A percentile compares a stretch with the other conserved stretches of the same genome.
phyloP scores from a whole-genome alignment of 2,329 filamentous ascomycete species.

The Aspergillus chevalieri region DNA sequence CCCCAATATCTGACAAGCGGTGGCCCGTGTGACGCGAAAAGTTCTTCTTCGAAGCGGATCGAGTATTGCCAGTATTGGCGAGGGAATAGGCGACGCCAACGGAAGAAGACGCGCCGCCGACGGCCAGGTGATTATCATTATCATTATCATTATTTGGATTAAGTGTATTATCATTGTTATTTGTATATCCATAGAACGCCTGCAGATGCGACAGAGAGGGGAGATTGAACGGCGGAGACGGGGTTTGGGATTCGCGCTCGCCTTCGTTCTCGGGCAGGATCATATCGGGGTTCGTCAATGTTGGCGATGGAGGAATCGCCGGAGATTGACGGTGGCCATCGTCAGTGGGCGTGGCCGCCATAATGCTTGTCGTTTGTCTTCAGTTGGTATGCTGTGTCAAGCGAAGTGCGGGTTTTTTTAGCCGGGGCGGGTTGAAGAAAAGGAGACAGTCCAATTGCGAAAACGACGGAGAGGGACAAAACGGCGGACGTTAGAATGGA shows the following conservation, averaged over 20 bases:
- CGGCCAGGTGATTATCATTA: neutral
- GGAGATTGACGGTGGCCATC: slow-evolving; percentile 10
- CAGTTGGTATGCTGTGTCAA: no score
- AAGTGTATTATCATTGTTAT: neutral
- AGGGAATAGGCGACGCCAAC: slow-evolving; percentile 3
- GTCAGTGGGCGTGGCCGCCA: no score
- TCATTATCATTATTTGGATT: neutral
- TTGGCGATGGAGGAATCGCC: slow-evolving; percentile 63
- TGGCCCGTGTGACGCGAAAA: slow-evolving; percentile 33
- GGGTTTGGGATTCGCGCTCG: slow-evolving; percentile 41
- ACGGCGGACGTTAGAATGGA: no score
- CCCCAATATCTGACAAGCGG: slow-evolving; percentile 42
- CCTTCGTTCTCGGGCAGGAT: slow-evolving; percentile 72
- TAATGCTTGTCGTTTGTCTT: no score
- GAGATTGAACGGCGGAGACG: slow-evolving; percentile 48
- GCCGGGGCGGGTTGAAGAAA: no score
- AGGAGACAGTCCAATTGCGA: no score
- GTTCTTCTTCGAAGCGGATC: slow-evolving; percentile 21
- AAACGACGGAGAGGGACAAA: no score
- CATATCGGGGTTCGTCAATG: slow-evolving; percentile 89
- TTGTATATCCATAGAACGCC: slow-evolving; percentile 23
- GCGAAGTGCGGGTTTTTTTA: no score
- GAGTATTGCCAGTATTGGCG: slow-evolving; percentile 1
- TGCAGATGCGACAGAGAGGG: slow-evolving; percentile 40
- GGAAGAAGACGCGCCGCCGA: neutral